Conservation (phyloP, 179 eudicot species). For the Camellia oleifera region DNA sequence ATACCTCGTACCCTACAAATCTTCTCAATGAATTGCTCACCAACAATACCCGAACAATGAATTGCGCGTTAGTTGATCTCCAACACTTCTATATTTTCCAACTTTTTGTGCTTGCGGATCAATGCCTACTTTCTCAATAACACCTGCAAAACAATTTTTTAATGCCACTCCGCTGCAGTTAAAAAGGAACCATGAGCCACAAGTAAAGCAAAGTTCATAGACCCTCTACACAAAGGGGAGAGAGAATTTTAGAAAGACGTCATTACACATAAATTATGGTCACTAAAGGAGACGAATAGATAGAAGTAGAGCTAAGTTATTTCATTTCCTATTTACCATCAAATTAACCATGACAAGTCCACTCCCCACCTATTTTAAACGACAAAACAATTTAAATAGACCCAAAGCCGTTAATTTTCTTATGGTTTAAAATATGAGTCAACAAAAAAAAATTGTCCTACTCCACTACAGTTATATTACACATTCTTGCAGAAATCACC, state of each 20-base stretch:
- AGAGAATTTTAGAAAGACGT: not conserved
- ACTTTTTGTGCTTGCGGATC: slow-evolving; percentile 87
- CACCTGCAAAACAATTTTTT: slow-evolving; percentile 49
- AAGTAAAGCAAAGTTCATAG: not conserved
- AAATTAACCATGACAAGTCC: too few species aligned
- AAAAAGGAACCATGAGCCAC: slow-evolving; percentile 16
- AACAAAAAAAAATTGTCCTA: not conserved
- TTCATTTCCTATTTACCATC: not conserved
- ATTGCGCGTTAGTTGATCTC: slow-evolving; percentile 79
- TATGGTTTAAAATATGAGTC: not conserved
- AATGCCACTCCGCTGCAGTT: slow-evolving; percentile 18
- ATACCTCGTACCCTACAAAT: too few species aligned
- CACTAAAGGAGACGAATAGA: not conserved
- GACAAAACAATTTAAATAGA: not conserved
- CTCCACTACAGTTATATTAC: not conserved
- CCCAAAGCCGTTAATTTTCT: not conserved
- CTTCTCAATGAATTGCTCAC: too few species aligned
- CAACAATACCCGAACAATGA: too few species aligned
- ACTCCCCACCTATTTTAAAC: not conserved
- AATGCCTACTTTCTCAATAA: slow-evolving; percentile 82
- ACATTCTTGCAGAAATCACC: not conserved
- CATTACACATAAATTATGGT: not conserved
- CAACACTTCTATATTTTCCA: slow-evolving; percentile 90
- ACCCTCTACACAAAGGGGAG: not conserved
- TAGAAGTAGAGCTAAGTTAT: not conserved